Evolutionary conservation across 2,329 filamentous ascomycete species (phyloP).

Genomic region (Fusarium sp.): DNA sequence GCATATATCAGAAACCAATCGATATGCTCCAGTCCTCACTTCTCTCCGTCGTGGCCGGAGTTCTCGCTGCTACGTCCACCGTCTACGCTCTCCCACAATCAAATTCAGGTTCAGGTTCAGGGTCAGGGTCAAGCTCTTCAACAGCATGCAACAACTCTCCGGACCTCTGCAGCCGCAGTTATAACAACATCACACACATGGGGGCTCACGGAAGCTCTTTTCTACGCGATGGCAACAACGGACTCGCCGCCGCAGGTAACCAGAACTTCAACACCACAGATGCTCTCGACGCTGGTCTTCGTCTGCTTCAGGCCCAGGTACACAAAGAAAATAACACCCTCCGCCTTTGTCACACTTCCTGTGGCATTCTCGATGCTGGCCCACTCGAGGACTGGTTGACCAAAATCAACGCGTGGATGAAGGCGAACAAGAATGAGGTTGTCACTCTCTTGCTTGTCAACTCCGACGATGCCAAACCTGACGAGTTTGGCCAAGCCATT

Average conservation of each 20-base stretch:
- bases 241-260: slow-evolving; percentile 72
- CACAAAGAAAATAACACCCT: slow-evolving; percentile 69
- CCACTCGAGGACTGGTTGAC: slow-evolving; percentile 70
- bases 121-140: slow-evolving; percentile 27
- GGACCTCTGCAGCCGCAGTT: slow-evolving; percentile 73
- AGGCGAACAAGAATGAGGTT: slow-evolving; percentile 75
- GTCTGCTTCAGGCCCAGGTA: slow-evolving; percentile 76
- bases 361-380: slow-evolving; percentile 74
- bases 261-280: slow-evolving; percentile 78
- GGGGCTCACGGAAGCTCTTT: slow-evolving; percentile 81
- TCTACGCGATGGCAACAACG: slow-evolving; percentile 67
- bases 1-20: not conserved
- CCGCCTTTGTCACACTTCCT: slow-evolving; percentile 76
- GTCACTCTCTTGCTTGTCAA: slow-evolving; percentile 80
- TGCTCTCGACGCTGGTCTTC: slow-evolving; percentile 75
- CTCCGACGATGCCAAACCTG: slow-evolving; percentile 65
- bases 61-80: slow-evolving; percentile 33
- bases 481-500: slow-evolving; percentile 65
- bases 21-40: slow-evolving; percentile 39
- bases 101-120: slow-evolving; percentile 31
- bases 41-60: slow-evolving; percentile 30
- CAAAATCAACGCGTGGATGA: slow-evolving; percentile 74
- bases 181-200: slow-evolving; percentile 81
- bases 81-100: slow-evolving; percentile 41
- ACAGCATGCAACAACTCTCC: slow-evolving; percentile 84